Base-by-base conservation (phyloP, 768 basidiomycete genomes). In the Trametes sanguinea region DNA sequence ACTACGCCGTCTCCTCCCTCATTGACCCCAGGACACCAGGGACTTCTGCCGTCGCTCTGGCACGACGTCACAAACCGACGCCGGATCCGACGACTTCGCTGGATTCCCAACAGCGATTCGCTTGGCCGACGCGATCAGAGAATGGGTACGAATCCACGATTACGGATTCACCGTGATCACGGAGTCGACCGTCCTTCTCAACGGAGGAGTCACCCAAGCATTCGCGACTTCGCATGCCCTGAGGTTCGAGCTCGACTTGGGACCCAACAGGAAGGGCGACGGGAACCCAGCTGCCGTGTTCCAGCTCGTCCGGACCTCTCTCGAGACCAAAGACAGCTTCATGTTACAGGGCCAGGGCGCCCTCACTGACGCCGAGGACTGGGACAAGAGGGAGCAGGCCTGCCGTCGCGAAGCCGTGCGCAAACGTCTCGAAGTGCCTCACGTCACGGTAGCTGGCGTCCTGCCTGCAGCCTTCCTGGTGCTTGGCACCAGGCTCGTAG, bases 181-280 rank as follows among this genome's bases (percentile, higher is more conserved):
- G 42, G 53, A 54, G 9, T 43, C 51, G 9, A 27, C 44, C 33
- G 58, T 53, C 13, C 51, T 60, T 32, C 58, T 60, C 17, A 33
- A 45, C 5, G 44, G 44, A 27, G 33, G 13, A 6, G 44, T 27
- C 51, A n/a, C 16, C 33, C 14, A 33, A 2, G 13, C 8, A 43
- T 45, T 29, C 58, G 6, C 17, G 51, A n/a, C 44, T 4, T 37
- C 51, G 4, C 51, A 40, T 11, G 51, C 39, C 8, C 40, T 53
- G 37, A n/a, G 13, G 17, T 22, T 53, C 37, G 39, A 40, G 39
- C 37, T 53, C 51, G 51, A 39, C 22, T 4, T 53, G 2, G 51
- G 51, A n/a, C 8, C 13, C 9, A 27, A 53, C 39, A 53, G 16
- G 17, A 37, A n/a, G 51, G 51, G 39, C 27, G 11, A 6, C 17